Evolutionary conservation across 2,329 filamentous ascomycete genomes (phyloP).

Genomic region (Phoma herbarum): DNA sequence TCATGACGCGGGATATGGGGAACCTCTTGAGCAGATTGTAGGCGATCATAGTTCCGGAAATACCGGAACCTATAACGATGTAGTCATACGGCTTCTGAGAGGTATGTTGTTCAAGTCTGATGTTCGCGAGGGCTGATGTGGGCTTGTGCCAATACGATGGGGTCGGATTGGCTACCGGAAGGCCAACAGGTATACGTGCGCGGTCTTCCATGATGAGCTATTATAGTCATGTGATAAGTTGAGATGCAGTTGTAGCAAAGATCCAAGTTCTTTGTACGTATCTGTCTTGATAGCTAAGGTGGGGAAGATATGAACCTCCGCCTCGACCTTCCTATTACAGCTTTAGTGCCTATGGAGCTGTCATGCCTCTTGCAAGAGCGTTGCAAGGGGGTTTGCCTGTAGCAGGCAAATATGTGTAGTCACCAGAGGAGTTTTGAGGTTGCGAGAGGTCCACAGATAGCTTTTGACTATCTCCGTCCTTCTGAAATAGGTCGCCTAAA

Average conservation of each 20-base stretch:
- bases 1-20: constrained; percentile 38
- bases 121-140: constrained; percentile 48
- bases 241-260: neutral
- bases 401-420: neutral
- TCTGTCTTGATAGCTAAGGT: constrained; percentile 6
- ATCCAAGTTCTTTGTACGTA: neutral
- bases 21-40: constrained; percentile 42
- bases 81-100: constrained; percentile 44
- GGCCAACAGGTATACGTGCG: constrained; percentile 40
- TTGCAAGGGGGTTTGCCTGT: no score
- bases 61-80: constrained; percentile 53
- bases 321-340: constrained; percentile 16
- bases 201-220: constrained; percentile 39
- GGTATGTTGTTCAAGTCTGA: constrained; percentile 36
- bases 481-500: no score
- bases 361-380: neutral
- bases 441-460: no score
- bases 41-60: constrained; percentile 52
- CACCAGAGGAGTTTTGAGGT: neutral
- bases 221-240: neutral
- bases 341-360: constrained; percentile 6
- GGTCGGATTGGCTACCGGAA: constrained; percentile 46
- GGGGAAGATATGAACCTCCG: constrained; percentile 13
- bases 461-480: no score
- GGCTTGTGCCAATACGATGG: constrained; percentile 55